Base-by-base conservation (phyloP, 208 protist species). In the Trypanosoma mega region DNA sequence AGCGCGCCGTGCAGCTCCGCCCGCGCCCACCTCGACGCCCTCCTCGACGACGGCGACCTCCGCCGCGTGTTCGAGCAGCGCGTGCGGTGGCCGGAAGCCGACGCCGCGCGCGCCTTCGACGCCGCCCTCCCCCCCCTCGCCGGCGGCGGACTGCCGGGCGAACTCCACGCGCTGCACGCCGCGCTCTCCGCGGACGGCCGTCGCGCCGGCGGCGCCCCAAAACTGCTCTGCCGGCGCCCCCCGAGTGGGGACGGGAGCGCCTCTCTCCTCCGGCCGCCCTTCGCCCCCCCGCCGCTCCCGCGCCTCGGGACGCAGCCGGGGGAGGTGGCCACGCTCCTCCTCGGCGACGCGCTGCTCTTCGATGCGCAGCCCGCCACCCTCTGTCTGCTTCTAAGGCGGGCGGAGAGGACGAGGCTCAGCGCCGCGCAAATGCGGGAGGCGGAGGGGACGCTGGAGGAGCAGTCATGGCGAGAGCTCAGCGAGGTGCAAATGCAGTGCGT, bases 301-400 rank as follows among this genome's bases (percentile, higher is more conserved):
- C 41, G 44, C 2, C 49, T 92, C 41, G 74, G 66, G 11, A 12
- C 82, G 24, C 81, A 87, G 44, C 23, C 55, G 14, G 85, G 85
- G 14, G 85, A 92, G 45, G 3, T 81, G 27, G 54, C 70, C 1
- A 55, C 74, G 6, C 51, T 58, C 30, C 39, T 65, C 3, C 5
- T 44, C n/a, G 46, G 41, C 8, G 29, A 27, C 11, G 23, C 30
- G 11, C 33, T 63, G 26, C 52, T 82, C n/a, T 60, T 84, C 31
- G 79, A 86, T 51, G 9, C 56, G 9, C 45, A 73, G 0, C 50
- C 79, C 9, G 78, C 74, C 0, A 75, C 71, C 26, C 12, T 84
- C 12, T 55, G 54, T 26, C 36, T 63, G 3, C 45, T 76, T 1
- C 53, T 82, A 3, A 20, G 57, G 33, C 65, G 57, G 8, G 69